Base-by-base conservation (phyloP, 768 basidiomycete genomes). In the Mycena capillaripes region DNA sequence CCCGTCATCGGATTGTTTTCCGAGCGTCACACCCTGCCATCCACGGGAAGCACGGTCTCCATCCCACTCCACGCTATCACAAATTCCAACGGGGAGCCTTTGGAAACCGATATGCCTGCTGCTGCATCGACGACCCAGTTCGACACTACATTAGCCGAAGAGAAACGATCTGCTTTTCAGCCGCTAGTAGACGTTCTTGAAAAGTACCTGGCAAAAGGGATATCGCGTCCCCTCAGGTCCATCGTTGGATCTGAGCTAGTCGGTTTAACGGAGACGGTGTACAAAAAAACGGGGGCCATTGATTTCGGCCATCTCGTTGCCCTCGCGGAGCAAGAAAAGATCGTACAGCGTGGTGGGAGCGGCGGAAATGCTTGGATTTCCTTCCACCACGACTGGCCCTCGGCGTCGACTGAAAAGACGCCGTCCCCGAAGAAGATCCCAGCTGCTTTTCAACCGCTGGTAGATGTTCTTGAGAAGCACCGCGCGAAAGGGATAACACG, bases 291-390 rank as follows among this genome's bases (percentile, higher is more conserved):
- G 16, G 82, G 84, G 1, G 82, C 80, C 19, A 23, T 68, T 1
- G 76, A 77, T 21, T 84, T 86, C 70, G 78, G 71, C 16, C 77
- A 81, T 34, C 85, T 86, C 57, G 32, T 81, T 25, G 62, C 34
- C 7, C 73, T 75, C 53, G 85, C 85, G 16, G 75, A 75, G 34
- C 71, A 79, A 61, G 75, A 66, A 9, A 77, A 76, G 29, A 66
- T 87, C 27, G 69, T 85, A 36, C 66, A 78, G 62, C 76, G 71
- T n/a, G 85, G 84, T 16, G 61, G 61, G 8, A 30, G 21, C 19
- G 16, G 71, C 55, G 77, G 78, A 14, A 17, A 58, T 50, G 82
- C 78, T 1, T 85, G 84, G 70, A 71, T 71, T 53, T 61, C 64
- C 3, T 46, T 71, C 17, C 64, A 71, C 27, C 65, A 21, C n/a